phyloP scores from a whole-genome alignment of 1,284 basidiomycete species.

The Trichosporon ovoides region DNA sequence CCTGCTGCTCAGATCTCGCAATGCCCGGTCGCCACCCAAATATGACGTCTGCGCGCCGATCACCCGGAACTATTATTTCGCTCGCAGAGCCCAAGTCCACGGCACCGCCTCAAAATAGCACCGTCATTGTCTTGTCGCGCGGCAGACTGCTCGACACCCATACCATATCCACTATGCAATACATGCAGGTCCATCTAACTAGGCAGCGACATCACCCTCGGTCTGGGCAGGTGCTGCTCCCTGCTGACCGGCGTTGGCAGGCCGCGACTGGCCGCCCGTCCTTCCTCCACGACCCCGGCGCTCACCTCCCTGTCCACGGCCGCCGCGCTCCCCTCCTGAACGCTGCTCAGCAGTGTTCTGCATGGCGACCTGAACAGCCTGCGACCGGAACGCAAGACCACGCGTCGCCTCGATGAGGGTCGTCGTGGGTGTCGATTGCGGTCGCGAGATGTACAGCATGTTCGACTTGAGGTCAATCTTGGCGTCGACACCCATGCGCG shows the following conservation, averaged over 20 bases:
- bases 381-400: conserved; percentile 82
- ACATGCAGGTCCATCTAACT: conserved; percentile 18
- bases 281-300: conserved; percentile 32
- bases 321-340: conserved; percentile 26
- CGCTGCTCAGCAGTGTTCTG: conserved; percentile 29
- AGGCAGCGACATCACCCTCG: conserved; percentile 19
- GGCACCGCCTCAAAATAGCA: not conserved
- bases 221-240: conserved; percentile 6
- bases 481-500: conserved; percentile 87
- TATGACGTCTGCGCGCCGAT: conserved; percentile 5
- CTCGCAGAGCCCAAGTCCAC: not conserved
- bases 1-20: too few relatives aligned
- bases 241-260: conserved; percentile 10
- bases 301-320: conserved; percentile 28
- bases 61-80: not conserved
- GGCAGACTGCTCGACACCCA: not conserved
- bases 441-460: conserved; percentile 90
- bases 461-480: conserved; percentile 97
- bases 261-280: conserved; percentile 18
- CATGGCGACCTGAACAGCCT: conserved; percentile 83
- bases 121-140: not conserved
- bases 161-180: conserved; percentile 15
- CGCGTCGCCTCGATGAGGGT: conserved; percentile 94
- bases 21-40: not conserved
- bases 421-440: conserved; percentile 85